phyloP scores from a whole-genome alignment of 2,329 filamentous ascomycete genomes.

The Cladosporium sphaerospermum region DNA sequence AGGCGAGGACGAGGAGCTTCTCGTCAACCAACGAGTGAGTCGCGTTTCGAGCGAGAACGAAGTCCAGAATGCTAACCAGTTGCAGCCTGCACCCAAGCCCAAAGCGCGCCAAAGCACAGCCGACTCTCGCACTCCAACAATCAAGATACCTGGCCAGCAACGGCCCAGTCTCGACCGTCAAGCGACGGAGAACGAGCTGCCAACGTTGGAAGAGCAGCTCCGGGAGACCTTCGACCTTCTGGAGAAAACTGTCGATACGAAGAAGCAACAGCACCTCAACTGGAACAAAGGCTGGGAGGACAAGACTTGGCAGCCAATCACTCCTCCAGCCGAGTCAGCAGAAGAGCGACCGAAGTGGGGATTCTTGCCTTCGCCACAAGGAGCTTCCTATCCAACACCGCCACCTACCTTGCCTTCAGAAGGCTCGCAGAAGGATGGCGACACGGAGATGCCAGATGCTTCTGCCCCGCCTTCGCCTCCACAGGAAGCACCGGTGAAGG shows the following conservation, averaged over 20 bases:
- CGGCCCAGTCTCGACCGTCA: slow-evolving; percentile 59
- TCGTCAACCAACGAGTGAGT: slow-evolving; percentile 82
- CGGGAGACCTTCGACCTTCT: slow-evolving; percentile 78
- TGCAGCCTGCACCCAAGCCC: slow-evolving; percentile 35
- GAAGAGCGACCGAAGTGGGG: slow-evolving; percentile 26
- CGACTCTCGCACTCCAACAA: slow-evolving; percentile 58
- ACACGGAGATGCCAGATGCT: slow-evolving; percentile 32
- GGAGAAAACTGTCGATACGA: slow-evolving; percentile 73
- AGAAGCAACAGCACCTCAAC: slow-evolving; percentile 78
- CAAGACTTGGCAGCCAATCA: slow-evolving; percentile 77
- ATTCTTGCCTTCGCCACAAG: slow-evolving; percentile 21
- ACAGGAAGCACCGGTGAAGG: slow-evolving; percentile 18
- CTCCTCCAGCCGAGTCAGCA: slow-evolving; percentile 60
- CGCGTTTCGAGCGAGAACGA: neutral
- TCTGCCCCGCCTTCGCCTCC: slow-evolving; percentile 11
- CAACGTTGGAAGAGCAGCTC: slow-evolving; percentile 67
- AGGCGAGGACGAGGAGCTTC: slow-evolving; percentile 82
- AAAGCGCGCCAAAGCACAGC: slow-evolving; percentile 54
- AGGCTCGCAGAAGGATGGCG: slow-evolving; percentile 32
- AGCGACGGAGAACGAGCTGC: slow-evolving; percentile 69
- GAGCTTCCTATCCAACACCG: slow-evolving; percentile 37
- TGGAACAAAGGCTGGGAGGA: slow-evolving; percentile 92
- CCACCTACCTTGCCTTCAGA: slow-evolving; percentile 42
- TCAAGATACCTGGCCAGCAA: slow-evolving; percentile 25
- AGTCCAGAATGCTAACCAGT: slow-evolving; percentile 17